These are phyloP conservation scores for Salicornia ramosissima DNA, from an alignment of 148 eudicot species.

Conservation along the genomic window DNA sequence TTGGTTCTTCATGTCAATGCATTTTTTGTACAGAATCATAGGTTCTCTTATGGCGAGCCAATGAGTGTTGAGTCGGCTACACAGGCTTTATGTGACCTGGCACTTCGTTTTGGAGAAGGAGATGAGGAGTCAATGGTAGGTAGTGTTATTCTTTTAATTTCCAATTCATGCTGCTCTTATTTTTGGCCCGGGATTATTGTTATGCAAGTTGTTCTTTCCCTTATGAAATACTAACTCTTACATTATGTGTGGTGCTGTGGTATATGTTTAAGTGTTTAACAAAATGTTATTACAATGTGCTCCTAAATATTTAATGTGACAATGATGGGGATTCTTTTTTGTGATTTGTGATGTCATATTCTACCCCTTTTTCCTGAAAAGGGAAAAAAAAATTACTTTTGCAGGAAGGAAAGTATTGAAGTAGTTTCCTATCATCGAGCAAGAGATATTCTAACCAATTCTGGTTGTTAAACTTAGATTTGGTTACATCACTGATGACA, in stretches of 20 bases:
- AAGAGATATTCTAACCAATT: too few species aligned
- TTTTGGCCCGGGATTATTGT: not conserved
- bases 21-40: constrained; percentile 66
- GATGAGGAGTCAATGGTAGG: constrained; percentile 98
- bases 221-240: too few species aligned
- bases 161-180: not conserved
- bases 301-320: not conserved
- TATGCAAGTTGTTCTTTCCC: too few species aligned
- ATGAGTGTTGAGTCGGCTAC: constrained; percentile 99
- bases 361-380: not conserved
- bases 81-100: constrained; percentile 95
- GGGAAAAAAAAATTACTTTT: not conserved
- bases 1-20: too few species aligned
- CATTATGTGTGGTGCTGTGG: too few species aligned
- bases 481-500: not conserved
- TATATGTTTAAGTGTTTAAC: too few species aligned
- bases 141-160: not conserved
- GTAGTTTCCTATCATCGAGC: too few species aligned
- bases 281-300: too few species aligned
- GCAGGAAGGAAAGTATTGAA: not conserved
- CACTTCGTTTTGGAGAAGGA: constrained; percentile 94
- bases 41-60: constrained; percentile 98
- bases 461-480: not conserved
- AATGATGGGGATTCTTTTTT: not conserved
- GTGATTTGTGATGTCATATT: not conserved